Evolutionary conservation across 805 yeast species (phyloP).

Genomic region (Candida insectorum): DNA sequence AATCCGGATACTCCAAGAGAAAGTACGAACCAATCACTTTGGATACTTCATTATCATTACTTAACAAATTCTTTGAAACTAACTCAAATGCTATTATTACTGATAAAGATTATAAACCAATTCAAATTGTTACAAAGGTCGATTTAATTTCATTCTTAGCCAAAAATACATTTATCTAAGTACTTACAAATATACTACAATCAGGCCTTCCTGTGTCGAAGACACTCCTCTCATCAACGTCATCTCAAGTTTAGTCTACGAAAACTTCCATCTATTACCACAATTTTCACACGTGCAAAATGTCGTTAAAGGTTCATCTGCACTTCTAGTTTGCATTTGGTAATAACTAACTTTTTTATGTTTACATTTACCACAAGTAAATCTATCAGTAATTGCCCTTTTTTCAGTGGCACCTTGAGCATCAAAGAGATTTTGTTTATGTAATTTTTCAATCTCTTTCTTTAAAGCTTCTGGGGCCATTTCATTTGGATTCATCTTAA

Average conservation of each 20-base stretch:
- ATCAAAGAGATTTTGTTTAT: slow-evolving; percentile 85
- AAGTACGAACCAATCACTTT: slow-evolving; percentile 64
- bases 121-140: slow-evolving; percentile 81
- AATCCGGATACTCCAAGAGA: slow-evolving; percentile 56
- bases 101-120: slow-evolving; percentile 64
- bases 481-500: slow-evolving; percentile 86
- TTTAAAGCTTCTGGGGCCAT: slow-evolving; percentile 91
- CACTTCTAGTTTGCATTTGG: slow-evolving; percentile 97
- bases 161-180: slow-evolving; percentile 20
- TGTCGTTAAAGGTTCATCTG: slow-evolving; percentile 98
- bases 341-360: slow-evolving; percentile 95
- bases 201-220: no score
- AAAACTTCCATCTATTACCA: slow-evolving; percentile 97
- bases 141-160: slow-evolving; percentile 63
- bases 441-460: slow-evolving; percentile 79
- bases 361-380: slow-evolving; percentile 97
- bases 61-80: slow-evolving; percentile 78
- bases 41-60: slow-evolving; percentile 60
- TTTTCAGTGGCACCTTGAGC: slow-evolving; percentile 98
- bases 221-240: not conserved
- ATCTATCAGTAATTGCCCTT: slow-evolving; percentile 93
- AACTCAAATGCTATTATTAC: slow-evolving; percentile 83
- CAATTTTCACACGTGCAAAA: slow-evolving; percentile 97
- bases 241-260: slow-evolving; percentile 37
- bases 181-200: slow-evolving; percentile 7